These are phyloP conservation scores for Mortierella sp. DNA, from an alignment of 371 early-diverging fungal genomes.

Conservation along the genomic window DNA sequence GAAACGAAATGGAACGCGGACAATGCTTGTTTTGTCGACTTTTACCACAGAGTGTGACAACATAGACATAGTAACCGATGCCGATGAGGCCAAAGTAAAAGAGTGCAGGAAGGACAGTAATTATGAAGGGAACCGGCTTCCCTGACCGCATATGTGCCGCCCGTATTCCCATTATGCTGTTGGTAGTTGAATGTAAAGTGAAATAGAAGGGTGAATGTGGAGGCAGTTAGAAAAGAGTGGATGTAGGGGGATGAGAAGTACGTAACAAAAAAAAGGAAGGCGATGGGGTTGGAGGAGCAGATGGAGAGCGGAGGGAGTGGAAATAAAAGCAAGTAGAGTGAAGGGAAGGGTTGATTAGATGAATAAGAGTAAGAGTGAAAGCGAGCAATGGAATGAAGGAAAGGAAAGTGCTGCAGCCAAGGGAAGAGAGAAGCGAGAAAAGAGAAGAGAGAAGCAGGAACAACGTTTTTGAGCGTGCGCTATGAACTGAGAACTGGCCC, in stretches of 20 bases:
- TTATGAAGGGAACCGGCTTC: slow-evolving; percentile 41
- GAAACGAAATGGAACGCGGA: not conserved
- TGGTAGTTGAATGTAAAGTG: not conserved
- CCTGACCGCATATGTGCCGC: slow-evolving; percentile 48
- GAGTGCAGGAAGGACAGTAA: slow-evolving; percentile 37
- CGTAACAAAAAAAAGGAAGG: not conserved
- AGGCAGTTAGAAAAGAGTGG: too few relatives aligned
- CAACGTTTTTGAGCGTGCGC: too few relatives aligned
- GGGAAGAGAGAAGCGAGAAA: too few relatives aligned
- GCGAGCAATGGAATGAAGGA: too few relatives aligned
- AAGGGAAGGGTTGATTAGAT: too few relatives aligned
- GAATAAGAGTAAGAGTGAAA: too few relatives aligned
- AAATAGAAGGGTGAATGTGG: not conserved
- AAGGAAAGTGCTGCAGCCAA: too few relatives aligned
- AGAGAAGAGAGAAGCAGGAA: too few relatives aligned
- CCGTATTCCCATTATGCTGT: slow-evolving; percentile 27
- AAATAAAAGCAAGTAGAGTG: too few relatives aligned
- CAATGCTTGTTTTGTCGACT: not conserved
- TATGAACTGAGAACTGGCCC: too few relatives aligned
- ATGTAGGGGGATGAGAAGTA: not conserved
- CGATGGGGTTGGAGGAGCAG: not conserved
- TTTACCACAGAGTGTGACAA: slow-evolving; percentile 68
- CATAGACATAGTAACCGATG: slow-evolving; percentile 65
- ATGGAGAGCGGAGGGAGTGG: not conserved
- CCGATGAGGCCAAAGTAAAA: slow-evolving; percentile 46